phyloP scores from a whole-genome alignment of 2,329 filamentous ascomycete species.

The Aspergillus latus region DNA sequence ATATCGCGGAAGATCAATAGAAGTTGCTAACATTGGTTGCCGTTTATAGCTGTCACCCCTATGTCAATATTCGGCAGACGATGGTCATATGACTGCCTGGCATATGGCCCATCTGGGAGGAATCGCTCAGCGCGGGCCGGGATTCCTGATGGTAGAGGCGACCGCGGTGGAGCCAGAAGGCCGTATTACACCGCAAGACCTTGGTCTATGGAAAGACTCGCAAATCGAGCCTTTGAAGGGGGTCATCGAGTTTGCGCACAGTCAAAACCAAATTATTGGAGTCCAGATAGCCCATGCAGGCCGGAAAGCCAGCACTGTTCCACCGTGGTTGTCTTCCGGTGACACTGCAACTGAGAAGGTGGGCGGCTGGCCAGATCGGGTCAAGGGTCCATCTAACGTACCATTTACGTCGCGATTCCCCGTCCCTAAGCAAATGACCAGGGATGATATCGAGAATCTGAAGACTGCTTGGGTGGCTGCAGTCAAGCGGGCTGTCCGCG shows the following conservation, averaged over 20 bases:
- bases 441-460: slow-evolving; percentile 65
- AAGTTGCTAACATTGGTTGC: slow-evolving; percentile 37
- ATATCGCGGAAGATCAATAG: neutral
- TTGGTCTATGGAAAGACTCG: slow-evolving; percentile 74
- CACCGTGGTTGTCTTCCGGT: slow-evolving; percentile 49
- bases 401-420: slow-evolving; percentile 63
- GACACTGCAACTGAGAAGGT: slow-evolving; percentile 50
- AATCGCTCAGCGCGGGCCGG: slow-evolving; percentile 72
- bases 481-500: slow-evolving; percentile 61
- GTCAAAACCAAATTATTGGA: slow-evolving; percentile 71
- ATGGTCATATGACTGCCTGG: slow-evolving; percentile 75
- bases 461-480: slow-evolving; percentile 63
- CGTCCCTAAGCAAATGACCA: slow-evolving; percentile 65
- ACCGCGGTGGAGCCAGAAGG: slow-evolving; percentile 73
- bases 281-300: slow-evolving; percentile 84
- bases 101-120: slow-evolving; percentile 80
- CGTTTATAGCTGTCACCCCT: slow-evolving; percentile 47
- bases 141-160: slow-evolving; percentile 73
- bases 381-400: slow-evolving; percentile 48
- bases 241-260: slow-evolving; percentile 76
- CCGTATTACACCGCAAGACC: slow-evolving; percentile 67
- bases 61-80: slow-evolving; percentile 62
- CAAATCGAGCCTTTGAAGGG: slow-evolving; percentile 69
- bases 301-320: slow-evolving; percentile 59
- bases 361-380: slow-evolving; percentile 49